These are phyloP conservation scores for Verticillium klebahnii DNA, from an alignment of 2,329 filamentous ascomycete genomes.

Conservation along the genomic window DNA sequence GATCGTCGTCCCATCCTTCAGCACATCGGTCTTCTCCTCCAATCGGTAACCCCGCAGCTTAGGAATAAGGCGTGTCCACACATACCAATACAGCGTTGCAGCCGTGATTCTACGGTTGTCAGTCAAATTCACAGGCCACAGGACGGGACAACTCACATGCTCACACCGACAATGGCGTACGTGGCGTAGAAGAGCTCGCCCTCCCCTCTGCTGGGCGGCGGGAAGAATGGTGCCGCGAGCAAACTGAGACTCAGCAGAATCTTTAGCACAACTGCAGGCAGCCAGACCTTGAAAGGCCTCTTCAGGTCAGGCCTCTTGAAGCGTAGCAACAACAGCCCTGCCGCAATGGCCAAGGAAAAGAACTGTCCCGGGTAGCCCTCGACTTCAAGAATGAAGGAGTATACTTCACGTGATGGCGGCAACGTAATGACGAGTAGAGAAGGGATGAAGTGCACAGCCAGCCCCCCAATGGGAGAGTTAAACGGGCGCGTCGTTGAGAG, in stretches of 20 bases:
- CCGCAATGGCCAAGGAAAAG: slow-evolving; percentile 50
- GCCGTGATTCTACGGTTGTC: slow-evolving; percentile 42
- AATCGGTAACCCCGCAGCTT: slow-evolving; percentile 53
- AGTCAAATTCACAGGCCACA: neutral
- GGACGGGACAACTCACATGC: slow-evolving; percentile 40
- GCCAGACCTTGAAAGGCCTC: slow-evolving; percentile 63
- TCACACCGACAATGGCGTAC: slow-evolving; percentile 47
- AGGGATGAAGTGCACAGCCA: slow-evolving; percentile 65
- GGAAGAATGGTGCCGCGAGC: slow-evolving; percentile 58
- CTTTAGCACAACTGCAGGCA: slow-evolving; percentile 52
- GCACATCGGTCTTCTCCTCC: slow-evolving; percentile 54
- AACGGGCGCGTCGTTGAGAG: slow-evolving; percentile 64
- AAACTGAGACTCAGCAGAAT: slow-evolving; percentile 49
- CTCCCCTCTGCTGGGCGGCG: slow-evolving; percentile 41
- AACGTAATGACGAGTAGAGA: slow-evolving; percentile 62
- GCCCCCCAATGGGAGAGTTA: slow-evolving; percentile 60
- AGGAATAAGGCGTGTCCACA: slow-evolving; percentile 61
- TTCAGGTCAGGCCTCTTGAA: slow-evolving; percentile 53
- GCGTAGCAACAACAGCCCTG: slow-evolving; percentile 58
- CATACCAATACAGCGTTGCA: slow-evolving; percentile 62
- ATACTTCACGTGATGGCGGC: slow-evolving; percentile 61
- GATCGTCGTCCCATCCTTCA: slow-evolving; percentile 64
- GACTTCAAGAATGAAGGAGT: slow-evolving; percentile 69
- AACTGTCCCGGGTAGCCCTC: slow-evolving; percentile 65
- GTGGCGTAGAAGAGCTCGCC: slow-evolving; percentile 48